These are phyloP conservation scores for Trichoderma asperellum DNA, from an alignment of 2,329 filamentous ascomycete genomes.

Conservation along the genomic window DNA sequence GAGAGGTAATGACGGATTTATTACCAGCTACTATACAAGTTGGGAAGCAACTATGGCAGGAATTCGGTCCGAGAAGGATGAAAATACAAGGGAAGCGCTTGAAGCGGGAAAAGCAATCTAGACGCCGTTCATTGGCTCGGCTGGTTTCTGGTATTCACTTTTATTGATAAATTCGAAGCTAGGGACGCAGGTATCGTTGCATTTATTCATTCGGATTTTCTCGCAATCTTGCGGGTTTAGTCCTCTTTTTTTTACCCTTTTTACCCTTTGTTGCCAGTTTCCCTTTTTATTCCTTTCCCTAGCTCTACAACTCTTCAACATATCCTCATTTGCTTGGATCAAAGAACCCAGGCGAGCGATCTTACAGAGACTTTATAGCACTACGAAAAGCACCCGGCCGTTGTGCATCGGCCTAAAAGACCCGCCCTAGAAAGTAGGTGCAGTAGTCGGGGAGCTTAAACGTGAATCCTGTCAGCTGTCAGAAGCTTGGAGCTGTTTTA, in stretches of 20 bases:
- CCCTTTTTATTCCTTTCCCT: neutral
- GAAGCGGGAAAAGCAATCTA: neutral
- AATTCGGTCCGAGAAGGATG: neutral
- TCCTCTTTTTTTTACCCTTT: neutral
- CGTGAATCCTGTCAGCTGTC: neutral
- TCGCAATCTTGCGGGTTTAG: neutral
- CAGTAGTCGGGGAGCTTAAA: neutral
- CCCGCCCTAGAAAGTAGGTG: neutral
- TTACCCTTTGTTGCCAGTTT: neutral
- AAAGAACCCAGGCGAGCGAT: neutral
- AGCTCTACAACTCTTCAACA: neutral
- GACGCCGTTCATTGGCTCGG: conserved; percentile 4
- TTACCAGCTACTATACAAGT: neutral
- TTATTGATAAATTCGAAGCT: conserved; percentile 10
- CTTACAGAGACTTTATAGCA: neutral
- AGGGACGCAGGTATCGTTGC: neutral
- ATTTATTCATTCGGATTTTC: neutral
- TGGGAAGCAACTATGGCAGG: neutral
- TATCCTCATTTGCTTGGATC: neutral
- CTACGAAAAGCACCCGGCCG: neutral
- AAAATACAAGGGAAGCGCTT: neutral
- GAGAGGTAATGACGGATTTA: neutral
- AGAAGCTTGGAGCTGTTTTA: neutral
- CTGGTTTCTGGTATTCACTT: conserved; percentile 7
- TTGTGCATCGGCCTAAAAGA: neutral